Conservation (phyloP, 2,329 filamentous ascomycete species). For the Fusarium mexicanum region DNA sequence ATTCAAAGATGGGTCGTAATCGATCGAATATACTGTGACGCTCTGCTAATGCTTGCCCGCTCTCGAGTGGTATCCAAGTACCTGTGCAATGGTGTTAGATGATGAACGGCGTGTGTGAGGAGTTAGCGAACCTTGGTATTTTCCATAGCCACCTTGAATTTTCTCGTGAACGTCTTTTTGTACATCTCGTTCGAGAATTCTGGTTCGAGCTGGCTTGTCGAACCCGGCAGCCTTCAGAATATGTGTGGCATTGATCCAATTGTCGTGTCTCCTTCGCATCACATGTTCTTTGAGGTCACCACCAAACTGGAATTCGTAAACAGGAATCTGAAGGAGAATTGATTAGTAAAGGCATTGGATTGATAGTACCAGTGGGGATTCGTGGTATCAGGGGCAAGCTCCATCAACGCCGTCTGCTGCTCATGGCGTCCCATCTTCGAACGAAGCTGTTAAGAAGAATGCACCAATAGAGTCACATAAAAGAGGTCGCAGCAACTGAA, state of each 20-base stretch:
- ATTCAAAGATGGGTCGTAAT: conserved; percentile 89
- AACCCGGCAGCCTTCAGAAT: conserved; percentile 97
- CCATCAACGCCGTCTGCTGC: background rate
- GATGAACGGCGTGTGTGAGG: background rate
- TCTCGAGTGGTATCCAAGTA: conserved; percentile 92
- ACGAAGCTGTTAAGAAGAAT: background rate
- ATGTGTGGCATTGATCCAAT: conserved; percentile 99
- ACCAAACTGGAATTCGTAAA: conserved; percentile 92
- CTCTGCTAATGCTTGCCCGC: conserved; percentile 82
- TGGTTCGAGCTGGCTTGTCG: conserved; percentile 93
- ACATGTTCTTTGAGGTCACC: conserved; percentile 84
- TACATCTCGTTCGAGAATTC: conserved; percentile 95
- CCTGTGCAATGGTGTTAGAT: conserved; percentile 59
- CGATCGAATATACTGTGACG: conserved; percentile 89
- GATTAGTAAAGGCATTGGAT: conserved; percentile 4
- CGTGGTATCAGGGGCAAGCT: background rate
- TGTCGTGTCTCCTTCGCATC: conserved; percentile 91
- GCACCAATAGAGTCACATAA: background rate
- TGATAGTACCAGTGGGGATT: background rate
- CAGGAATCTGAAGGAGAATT: conserved; percentile 74
- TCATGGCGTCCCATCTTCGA: background rate
- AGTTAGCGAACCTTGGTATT: conserved; percentile 81
- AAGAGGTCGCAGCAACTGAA: background rate
- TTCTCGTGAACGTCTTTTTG: conserved; percentile 98
- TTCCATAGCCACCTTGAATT: conserved; percentile 97